Evolutionary conservation across 306 rosid genomes (phyloP).

Genomic region (Glycine latifolia): DNA sequence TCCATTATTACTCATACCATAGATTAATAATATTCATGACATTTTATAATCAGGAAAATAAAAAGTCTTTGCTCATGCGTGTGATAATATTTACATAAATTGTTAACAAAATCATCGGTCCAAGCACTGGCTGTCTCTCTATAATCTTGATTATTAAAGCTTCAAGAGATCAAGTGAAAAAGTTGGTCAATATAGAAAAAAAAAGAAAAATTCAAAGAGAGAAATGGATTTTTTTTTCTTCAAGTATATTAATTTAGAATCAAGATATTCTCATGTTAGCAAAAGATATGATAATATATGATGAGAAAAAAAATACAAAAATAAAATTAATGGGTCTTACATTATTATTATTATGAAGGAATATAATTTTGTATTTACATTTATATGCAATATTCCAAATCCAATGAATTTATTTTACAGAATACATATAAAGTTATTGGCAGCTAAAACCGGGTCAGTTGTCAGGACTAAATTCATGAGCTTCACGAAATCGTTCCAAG

Average conservation of each 20-base stretch:
- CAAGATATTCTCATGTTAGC: background rate
- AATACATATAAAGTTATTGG: background rate
- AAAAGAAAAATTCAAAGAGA: background rate
- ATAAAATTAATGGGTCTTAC: background rate
- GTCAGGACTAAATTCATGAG: conserved; percentile 68
- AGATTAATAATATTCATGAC: background rate
- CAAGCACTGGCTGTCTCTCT: background rate
- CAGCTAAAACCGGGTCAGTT: conserved; percentile 5
- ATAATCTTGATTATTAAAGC: conserved; percentile 3
- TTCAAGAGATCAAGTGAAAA: background rate
- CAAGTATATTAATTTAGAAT: background rate
- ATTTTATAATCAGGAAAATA: background rate
- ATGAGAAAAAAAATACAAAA: background rate
- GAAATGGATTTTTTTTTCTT: background rate
- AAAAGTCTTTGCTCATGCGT: background rate
- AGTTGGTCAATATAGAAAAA: background rate
- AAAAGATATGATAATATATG: background rate
- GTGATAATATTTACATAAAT: background rate
- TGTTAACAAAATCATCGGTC: background rate
- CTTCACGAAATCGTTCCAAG: conserved; percentile 67
- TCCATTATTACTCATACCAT: background rate
- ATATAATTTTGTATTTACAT: background rate
- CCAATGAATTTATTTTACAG: background rate
- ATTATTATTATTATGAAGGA: too few relatives aligned
- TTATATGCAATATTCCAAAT: background rate